Base-by-base conservation (phyloP, 768 basidiomycete genomes). In the Boletus coccyginus region DNA sequence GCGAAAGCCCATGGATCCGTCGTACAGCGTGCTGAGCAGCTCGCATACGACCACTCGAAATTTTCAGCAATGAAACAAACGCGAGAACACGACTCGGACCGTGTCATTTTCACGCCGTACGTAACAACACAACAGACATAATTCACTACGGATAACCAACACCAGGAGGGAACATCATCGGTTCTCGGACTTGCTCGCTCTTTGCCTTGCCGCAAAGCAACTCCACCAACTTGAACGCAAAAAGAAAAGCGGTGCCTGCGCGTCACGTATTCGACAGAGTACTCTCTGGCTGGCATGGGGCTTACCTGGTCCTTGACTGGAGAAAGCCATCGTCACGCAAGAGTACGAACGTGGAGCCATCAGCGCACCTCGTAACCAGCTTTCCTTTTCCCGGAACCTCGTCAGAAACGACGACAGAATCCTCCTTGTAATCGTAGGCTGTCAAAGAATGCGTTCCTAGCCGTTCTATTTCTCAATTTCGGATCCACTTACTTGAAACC, bases 361-460 rank as follows among this genome's bases (percentile, higher is more conserved):
- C 38, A 9, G 41, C 45, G 33, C 53, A 88, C 90, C 88, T 92
- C n/a, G 90, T 92, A 12, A 93, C 77, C 6, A 93, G 76, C 50
- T 82, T 85, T 0, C 79, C 81, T 31, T 69, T 72, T 1, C 58
- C 65, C 3, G 57, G 53, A 3, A 70, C 59, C 10, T 48, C 31
- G 59, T 65, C 50, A 5, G 88, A 89, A 19, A 89, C 73, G 38
- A 92, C 88, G 7, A 92, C 90, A 3, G 85, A 64, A 5, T 87
- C 83, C 56, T 92, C 90, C 7, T 76, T 79, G 67, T 93, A 93
- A 0, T 87, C 83, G 58, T 87, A 93, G 11, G 74, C 91, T 91
- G 59, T 52, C 21, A 9, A 50, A 24, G 7, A 14, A 49, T 42
- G 44, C 51, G 27, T 7, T 21, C 41, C 46, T 53, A 32, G 17